These are phyloP conservation scores for Penicillium taxi DNA, from an alignment of 495 filamentous ascomycete species.

Conservation along the genomic window DNA sequence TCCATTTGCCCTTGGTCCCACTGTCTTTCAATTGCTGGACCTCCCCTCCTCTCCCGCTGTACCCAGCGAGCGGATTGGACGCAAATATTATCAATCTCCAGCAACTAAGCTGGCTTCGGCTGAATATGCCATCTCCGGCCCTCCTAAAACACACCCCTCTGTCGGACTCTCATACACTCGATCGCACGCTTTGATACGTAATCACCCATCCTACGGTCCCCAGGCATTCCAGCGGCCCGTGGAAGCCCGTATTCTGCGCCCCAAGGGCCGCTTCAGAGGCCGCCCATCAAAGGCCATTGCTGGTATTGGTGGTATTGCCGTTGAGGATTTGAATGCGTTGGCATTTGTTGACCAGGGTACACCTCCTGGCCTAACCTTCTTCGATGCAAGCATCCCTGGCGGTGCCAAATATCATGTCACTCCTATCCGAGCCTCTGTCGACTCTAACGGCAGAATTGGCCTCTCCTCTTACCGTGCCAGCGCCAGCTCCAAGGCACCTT, in stretches of 20 bases:
- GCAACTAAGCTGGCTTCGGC: slow-evolving; percentile 30
- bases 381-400: slow-evolving; percentile 54
- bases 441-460: slow-evolving; percentile 51
- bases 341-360: slow-evolving; percentile 26
- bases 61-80: slow-evolving; percentile 28
- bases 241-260: slow-evolving; percentile 56
- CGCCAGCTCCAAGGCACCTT: slow-evolving; percentile 40
- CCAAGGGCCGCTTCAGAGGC: slow-evolving; percentile 34
- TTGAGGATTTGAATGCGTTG: slow-evolving; percentile 38
- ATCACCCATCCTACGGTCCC: slow-evolving; percentile 80
- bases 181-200: slow-evolving; percentile 57
- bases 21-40: slow-evolving; percentile 42
- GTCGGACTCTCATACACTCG: slow-evolving; percentile 82
- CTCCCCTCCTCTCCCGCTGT: slow-evolving; percentile 37
- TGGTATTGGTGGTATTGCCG: slow-evolving; percentile 45
- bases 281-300: slow-evolving; percentile 30
- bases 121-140: slow-evolving; percentile 51
- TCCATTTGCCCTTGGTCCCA: slow-evolving; percentile 36
- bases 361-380: slow-evolving; percentile 32
- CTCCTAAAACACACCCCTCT: slow-evolving; percentile 83
- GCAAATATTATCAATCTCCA: slow-evolving; percentile 31
- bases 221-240: slow-evolving; percentile 55
- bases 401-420: slow-evolving; percentile 61
- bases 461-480: slow-evolving; percentile 42
- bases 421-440: slow-evolving; percentile 47